phyloP scores from a whole-genome alignment of 1,284 basidiomycete species.

The Malassezia arunalokei region DNA sequence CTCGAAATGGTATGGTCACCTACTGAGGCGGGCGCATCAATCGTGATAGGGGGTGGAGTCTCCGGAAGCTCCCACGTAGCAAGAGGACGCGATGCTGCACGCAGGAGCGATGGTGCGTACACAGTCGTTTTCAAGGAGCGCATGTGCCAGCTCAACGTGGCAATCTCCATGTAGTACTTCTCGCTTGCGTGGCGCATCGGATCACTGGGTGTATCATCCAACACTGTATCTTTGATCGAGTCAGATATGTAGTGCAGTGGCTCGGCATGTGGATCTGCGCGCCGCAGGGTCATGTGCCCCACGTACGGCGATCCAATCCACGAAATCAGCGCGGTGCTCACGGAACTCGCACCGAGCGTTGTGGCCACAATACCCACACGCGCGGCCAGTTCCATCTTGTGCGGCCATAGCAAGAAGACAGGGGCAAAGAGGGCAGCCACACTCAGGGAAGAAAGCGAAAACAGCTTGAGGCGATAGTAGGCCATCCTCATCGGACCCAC shows the following conservation, averaged over 20 bases:
- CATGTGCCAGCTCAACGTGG: constrained; percentile 58
- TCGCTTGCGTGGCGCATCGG: constrained; percentile 10
- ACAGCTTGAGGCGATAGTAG: constrained; percentile 65
- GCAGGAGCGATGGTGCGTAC: constrained; percentile 61
- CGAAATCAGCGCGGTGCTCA: constrained; percentile 62
- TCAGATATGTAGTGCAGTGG: constrained; percentile 14
- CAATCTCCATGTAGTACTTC: constrained; percentile 53
- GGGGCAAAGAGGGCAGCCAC: constrained; percentile 62
- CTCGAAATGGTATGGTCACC: constrained; percentile 15
- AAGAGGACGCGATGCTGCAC: constrained; percentile 60
- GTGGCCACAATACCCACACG: constrained; percentile 60
- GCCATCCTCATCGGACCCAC: constrained; percentile 59
- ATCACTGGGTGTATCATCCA: constrained; percentile 15
- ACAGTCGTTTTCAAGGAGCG: constrained; percentile 57
- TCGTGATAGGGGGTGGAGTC: constrained; percentile 14
- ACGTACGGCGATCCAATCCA: constrained; percentile 59
- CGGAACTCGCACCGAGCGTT: constrained; percentile 59
- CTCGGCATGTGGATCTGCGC: not conserved
- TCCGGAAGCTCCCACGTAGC: constrained; percentile 55
- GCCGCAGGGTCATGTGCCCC: constrained; percentile 45
- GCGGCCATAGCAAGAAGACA: constrained; percentile 67
- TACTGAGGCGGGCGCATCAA: not conserved
- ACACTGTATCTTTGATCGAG: not conserved
- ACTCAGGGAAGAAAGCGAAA: constrained; percentile 65
- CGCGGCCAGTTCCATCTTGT: constrained; percentile 59